Evolutionary conservation across 176 grass and related monocot species (phyloP).

Genomic region (Rhynchospora breviuscula): DNA sequence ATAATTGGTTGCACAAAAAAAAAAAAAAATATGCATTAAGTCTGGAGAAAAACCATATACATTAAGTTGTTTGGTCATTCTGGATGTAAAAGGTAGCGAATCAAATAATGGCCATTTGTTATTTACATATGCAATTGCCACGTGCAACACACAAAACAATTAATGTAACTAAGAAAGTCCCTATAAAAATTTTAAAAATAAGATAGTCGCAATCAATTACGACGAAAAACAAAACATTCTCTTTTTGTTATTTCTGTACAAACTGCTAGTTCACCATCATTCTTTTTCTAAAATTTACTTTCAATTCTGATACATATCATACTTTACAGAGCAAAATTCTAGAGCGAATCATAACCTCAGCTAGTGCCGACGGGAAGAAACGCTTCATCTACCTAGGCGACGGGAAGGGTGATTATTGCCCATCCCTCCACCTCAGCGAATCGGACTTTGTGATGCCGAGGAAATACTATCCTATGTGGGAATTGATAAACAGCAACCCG

Average conservation of each 20-base stretch:
- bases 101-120: background rate
- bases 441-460: slow-evolving; percentile 75
- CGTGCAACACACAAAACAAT: background rate
- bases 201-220: background rate
- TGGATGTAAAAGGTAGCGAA: background rate
- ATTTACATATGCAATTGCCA: background rate
- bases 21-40: no score
- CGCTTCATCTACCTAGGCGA: slow-evolving; percentile 73
- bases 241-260: background rate
- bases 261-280: background rate
- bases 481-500: slow-evolving; percentile 46
- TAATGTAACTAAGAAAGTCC: background rate
- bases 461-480: slow-evolving; percentile 67
- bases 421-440: slow-evolving; percentile 40
- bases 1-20: background rate
- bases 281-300: background rate
- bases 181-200: background rate
- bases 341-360: slow-evolving; percentile 40
- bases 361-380: slow-evolving; percentile 22
- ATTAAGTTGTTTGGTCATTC: background rate
- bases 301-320: background rate
- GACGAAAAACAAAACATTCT: background rate
- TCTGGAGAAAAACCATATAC: no score
- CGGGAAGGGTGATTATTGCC: slow-evolving; percentile 81
- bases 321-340: slow-evolving; percentile 23